Conservation (phyloP, 768 basidiomycete genomes). For the Pleurotus tuoliensis region DNA sequence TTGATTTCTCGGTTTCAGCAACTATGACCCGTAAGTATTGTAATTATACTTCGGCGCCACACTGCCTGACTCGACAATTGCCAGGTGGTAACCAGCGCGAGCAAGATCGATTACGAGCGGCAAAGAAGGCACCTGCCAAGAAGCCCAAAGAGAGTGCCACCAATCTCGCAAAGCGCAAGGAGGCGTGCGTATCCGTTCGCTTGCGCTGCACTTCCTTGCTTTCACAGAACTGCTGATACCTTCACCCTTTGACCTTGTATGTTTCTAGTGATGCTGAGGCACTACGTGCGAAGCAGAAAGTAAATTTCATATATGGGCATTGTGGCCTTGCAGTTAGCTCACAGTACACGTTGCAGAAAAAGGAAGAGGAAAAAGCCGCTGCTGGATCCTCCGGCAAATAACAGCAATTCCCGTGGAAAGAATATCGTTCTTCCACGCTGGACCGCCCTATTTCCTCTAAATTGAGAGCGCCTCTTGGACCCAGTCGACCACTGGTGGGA, state of each 20-base stretch:
- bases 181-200: slow-evolving; percentile 50
- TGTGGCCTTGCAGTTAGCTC: background rate
- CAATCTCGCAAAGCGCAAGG: slow-evolving; percentile 64
- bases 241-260: slow-evolving; percentile 17
- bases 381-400: slow-evolving; percentile 31
- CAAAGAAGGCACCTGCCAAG: slow-evolving; percentile 58
- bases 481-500: too few species aligned
- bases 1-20: slow-evolving; percentile 17
- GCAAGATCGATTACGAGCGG: slow-evolving; percentile 64
- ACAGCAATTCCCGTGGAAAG: slow-evolving; percentile 16
- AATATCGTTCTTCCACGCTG: slow-evolving; percentile 1
- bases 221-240: slow-evolving; percentile 5
- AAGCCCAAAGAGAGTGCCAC: slow-evolving; percentile 71
- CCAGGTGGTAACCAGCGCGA: slow-evolving; percentile 84
- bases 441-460: slow-evolving; percentile 1
- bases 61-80: slow-evolving; percentile 7
- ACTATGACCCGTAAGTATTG: slow-evolving; percentile 51
- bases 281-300: slow-evolving; percentile 78
- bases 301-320: slow-evolving; percentile 22
- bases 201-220: slow-evolving; percentile 3
- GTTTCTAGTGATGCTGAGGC: slow-evolving; percentile 66
- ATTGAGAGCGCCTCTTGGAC: background rate
- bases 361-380: slow-evolving; percentile 43
- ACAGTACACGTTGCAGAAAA: slow-evolving; percentile 37
- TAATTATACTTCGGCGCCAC: slow-evolving; percentile 5